Conservation (phyloP, 2,329 filamentous ascomycete species). For the Fusarium sp. region DNA sequence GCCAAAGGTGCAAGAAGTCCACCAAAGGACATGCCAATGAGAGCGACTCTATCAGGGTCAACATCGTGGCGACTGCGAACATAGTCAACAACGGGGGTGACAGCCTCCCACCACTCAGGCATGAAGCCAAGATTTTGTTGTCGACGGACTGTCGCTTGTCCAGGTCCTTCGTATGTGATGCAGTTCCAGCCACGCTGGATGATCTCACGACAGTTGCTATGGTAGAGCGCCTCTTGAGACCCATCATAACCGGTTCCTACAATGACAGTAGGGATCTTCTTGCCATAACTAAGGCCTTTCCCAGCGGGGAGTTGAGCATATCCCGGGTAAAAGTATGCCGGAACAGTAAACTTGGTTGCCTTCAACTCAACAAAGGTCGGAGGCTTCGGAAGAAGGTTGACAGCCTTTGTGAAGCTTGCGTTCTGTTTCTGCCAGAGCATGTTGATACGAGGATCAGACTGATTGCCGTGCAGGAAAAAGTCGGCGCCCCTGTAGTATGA, state of each 20-base stretch:
- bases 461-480: slow-evolving; percentile 54
- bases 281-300: slow-evolving; percentile 8
- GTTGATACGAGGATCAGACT: slow-evolving; percentile 51
- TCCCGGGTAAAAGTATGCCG: slow-evolving; percentile 47
- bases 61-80: slow-evolving; percentile 42
- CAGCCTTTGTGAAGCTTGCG: slow-evolving; percentile 50
- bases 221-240: slow-evolving; percentile 54
- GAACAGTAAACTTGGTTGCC: slow-evolving; percentile 45
- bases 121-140: slow-evolving; percentile 54
- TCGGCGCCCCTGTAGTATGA: slow-evolving; percentile 54
- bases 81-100: slow-evolving; percentile 53
- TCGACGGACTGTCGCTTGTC: slow-evolving; percentile 53
- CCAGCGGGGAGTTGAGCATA: neutral
- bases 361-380: slow-evolving; percentile 48
- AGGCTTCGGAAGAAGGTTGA: slow-evolving; percentile 47
- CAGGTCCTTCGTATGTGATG: slow-evolving; percentile 58
- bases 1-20: slow-evolving; percentile 52
- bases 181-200: slow-evolving; percentile 54
- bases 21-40: slow-evolving; percentile 55
- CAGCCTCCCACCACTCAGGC: slow-evolving; percentile 53
- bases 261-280: slow-evolving; percentile 49
- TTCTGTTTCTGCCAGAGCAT: slow-evolving; percentile 49
- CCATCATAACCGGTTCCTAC: slow-evolving; percentile 56
- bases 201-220: slow-evolving; percentile 46
- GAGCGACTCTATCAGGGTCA: slow-evolving; percentile 45